These are phyloP conservation scores for Umbelopsis sp. DNA, from an alignment of 192 early-diverging fungal genomes.

Conservation along the genomic window DNA sequence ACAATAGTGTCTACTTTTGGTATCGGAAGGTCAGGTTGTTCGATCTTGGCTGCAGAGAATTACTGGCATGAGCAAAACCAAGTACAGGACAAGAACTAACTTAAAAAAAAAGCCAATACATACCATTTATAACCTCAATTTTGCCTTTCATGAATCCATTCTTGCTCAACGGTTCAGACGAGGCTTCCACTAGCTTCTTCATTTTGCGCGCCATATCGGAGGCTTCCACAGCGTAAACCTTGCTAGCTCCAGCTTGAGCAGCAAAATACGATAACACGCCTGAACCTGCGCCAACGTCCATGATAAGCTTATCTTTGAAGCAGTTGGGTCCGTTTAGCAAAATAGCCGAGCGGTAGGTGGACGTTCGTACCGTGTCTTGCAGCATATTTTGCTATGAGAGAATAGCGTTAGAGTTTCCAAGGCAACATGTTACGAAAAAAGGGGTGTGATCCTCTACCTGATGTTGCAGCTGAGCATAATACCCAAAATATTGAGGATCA, in stretches of 20 bases:
- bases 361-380: conserved; percentile 93
- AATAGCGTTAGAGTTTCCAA: neutral
- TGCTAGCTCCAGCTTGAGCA: conserved; percentile 88
- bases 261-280: conserved; percentile 97
- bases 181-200: conserved; percentile 70
- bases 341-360: conserved; percentile 92
- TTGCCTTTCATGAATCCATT: conserved; percentile 78
- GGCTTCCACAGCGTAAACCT: conserved; percentile 96
- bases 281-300: conserved; percentile 95
- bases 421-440: neutral
- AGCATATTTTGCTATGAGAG: conserved; percentile 92
- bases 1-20: conserved; percentile 93
- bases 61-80: neutral
- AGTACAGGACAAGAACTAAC: neutral
- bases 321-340: conserved; percentile 70
- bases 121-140: conserved; percentile 81
- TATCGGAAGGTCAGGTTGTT: conserved; percentile 68
- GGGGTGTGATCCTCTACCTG: conserved; percentile 50
- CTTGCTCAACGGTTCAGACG: conserved; percentile 47
- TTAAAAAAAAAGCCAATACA: neutral
- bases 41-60: conserved; percentile 74
- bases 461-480: conserved; percentile 82
- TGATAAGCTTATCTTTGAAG: conserved; percentile 81
- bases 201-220: conserved; percentile 94
- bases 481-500: conserved; percentile 77